A percentile compares a stretch with the other conserved stretches of the same genome.
These are phyloP conservation scores for Coemansia biformis DNA, from an alignment of 192 early-diverging fungal species.

Conservation along the genomic window DNA sequence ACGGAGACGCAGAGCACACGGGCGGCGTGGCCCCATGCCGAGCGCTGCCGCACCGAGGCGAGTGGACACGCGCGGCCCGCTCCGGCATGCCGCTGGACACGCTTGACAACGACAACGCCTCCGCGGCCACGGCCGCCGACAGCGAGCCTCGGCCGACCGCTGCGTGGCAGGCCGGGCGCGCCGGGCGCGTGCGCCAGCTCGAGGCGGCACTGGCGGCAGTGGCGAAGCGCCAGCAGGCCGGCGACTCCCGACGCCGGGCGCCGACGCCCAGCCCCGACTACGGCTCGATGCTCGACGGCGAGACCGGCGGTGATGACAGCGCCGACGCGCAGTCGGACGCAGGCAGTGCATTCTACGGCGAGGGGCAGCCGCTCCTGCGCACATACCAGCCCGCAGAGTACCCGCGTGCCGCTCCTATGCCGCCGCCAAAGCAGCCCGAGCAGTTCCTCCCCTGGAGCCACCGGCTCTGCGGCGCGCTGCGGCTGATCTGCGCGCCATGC, in stretches of 20 bases:
- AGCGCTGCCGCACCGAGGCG: no score
- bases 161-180: slow-evolving; percentile 30
- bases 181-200: slow-evolving; percentile 28
- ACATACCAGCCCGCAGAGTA: slow-evolving; percentile 31
- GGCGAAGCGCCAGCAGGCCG: slow-evolving; percentile 5
- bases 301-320: slow-evolving; percentile 1
- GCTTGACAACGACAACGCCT: no score
- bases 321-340: slow-evolving; percentile 14
- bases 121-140: no score
- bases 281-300: slow-evolving; percentile 33
- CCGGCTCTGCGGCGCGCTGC: slow-evolving; percentile 9
- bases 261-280: slow-evolving; percentile 8
- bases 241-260: neutral
- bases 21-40: no score
- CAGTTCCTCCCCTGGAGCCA: slow-evolving; percentile 38
- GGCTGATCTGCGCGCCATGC: slow-evolving; percentile 9
- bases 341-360: slow-evolving; percentile 38
- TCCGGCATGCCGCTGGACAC: no score
- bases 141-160: slow-evolving; percentile 2
- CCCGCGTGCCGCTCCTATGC: neutral
- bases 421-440: slow-evolving; percentile 20
- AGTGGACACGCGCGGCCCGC: no score
- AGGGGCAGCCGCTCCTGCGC: slow-evolving; percentile 44
- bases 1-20: no score
- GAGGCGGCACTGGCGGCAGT: slow-evolving; percentile 32